A percentile compares a stretch with the other conserved stretches of the same genome.
These are phyloP conservation scores for Tylopilus rubrobrunneus DNA, from an alignment of 768 basidiomycete species.

Conservation along the genomic window DNA sequence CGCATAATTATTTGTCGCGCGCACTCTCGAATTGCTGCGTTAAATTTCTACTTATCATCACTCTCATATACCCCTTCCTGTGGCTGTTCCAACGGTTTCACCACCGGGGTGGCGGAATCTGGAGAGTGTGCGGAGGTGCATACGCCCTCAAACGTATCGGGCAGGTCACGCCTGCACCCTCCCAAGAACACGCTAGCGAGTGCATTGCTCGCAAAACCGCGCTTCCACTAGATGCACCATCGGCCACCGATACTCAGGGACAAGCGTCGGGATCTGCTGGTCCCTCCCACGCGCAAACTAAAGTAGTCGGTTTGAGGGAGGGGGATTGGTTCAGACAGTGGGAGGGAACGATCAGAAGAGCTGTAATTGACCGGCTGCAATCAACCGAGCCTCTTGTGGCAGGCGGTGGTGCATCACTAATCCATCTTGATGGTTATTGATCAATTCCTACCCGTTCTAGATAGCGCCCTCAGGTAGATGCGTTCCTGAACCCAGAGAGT, in stretches of 20 bases:
- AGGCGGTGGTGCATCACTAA: conserved; percentile 19
- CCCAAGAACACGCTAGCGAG: conserved; percentile 3
- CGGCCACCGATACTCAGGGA: neutral
- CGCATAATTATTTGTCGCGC: conserved; percentile 62
- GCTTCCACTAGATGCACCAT: conserved; percentile 1
- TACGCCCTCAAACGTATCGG: conserved; percentile 59
- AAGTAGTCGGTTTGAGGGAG: conserved; percentile 59
- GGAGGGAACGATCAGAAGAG: conserved; percentile 64
- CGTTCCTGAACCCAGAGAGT: neutral
- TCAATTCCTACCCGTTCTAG: neutral
- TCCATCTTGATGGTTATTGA: conserved; percentile 27
- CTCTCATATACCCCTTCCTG: conserved; percentile 73
- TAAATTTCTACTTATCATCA: conserved; percentile 62
- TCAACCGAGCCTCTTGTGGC: conserved; percentile 32
- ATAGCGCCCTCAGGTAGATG: neutral
- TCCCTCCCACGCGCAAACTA: conserved; percentile 32
- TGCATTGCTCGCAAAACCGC: conserved; percentile 1
- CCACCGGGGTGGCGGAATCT: conserved; percentile 62
- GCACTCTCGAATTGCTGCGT: conserved; percentile 69
- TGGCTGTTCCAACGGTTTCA: conserved; percentile 78
- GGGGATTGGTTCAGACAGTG: conserved; percentile 78
- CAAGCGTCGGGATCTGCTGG: conserved; percentile 21
- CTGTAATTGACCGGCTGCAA: conserved; percentile 46
- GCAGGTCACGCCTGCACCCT: conserved; percentile 11
- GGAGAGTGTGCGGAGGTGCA: conserved; percentile 74